These are phyloP conservation scores for Lachnellula willkommii DNA, from an alignment of 2,329 filamentous ascomycete genomes.

Conservation along the genomic window DNA sequence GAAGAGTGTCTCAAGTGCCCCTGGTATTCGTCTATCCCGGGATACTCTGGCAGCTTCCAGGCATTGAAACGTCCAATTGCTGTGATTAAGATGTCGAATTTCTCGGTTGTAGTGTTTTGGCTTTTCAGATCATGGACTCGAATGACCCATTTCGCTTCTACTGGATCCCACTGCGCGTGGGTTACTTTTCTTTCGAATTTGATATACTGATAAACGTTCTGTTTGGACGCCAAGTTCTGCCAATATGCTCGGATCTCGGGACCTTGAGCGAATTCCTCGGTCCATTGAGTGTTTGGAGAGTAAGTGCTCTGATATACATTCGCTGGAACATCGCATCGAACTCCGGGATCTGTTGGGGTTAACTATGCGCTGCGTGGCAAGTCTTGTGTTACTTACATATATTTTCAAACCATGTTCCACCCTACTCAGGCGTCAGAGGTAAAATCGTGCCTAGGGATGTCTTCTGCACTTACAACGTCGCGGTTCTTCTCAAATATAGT, in stretches of 20 bases:
- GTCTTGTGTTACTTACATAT: conserved; percentile 18
- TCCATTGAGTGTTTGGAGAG: conserved; percentile 63
- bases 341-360: conserved; percentile 23
- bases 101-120: conserved; percentile 36
- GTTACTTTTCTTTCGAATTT: conserved; percentile 52
- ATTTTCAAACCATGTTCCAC: conserved; percentile 51
- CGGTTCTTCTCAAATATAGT: conserved; percentile 46
- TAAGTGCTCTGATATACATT: conserved; percentile 64
- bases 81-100: conserved; percentile 56
- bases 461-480: background rate
- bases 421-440: conserved; percentile 16
- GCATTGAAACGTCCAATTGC: conserved; percentile 63
- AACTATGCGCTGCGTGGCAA: too few relatives aligned
- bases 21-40: conserved; percentile 44
- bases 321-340: conserved; percentile 25
- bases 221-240: conserved; percentile 56
- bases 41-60: conserved; percentile 58
- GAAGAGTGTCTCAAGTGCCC: conserved; percentile 55
- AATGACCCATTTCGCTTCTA: conserved; percentile 46
- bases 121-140: conserved; percentile 35
- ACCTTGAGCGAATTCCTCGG: conserved; percentile 61
- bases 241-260: conserved; percentile 64
- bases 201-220: conserved; percentile 57
- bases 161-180: conserved; percentile 50
- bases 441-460: background rate